Percentiles rank a stretch among this genome's conserved stretches.
Conservation (phyloP, 495 filamentous ascomycete genomes). For the Rostrohypoxylon terebratum region DNA sequence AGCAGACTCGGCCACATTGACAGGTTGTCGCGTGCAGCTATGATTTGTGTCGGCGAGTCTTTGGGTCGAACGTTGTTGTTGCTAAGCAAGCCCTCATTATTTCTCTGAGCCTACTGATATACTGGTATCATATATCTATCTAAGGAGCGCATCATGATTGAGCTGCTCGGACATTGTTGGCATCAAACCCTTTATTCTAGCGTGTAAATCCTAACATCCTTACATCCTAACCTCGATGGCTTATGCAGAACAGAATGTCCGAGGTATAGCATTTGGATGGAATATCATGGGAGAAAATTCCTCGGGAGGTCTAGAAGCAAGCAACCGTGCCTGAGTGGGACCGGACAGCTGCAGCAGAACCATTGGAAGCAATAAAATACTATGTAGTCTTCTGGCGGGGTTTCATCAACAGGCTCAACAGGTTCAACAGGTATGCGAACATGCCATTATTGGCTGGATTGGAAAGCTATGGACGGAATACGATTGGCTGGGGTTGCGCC, state of each 20-base stretch:
- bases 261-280: constrained; percentile 27
- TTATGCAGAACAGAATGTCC: constrained; percentile 29
- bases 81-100: background rate
- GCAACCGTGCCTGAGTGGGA: constrained; percentile 40
- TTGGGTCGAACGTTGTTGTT: background rate
- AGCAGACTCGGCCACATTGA: constrained; percentile 29
- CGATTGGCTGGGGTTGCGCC: constrained; percentile 36
- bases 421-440: constrained; percentile 34
- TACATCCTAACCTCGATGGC: background rate
- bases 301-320: constrained; percentile 37
- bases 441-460: constrained; percentile 31
- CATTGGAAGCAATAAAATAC: constrained; percentile 20
- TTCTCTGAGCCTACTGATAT: background rate
- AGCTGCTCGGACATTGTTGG: background rate
- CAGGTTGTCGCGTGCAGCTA: constrained; percentile 14
- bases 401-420: constrained; percentile 27
- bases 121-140: background rate
- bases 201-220: no score
- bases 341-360: constrained; percentile 24
- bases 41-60: constrained; percentile 21
- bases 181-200: background rate
- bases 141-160: background rate
- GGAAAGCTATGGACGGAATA: constrained; percentile 29
- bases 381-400: constrained; percentile 43
- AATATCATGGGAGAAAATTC: constrained; percentile 27